Evolutionary conservation across 139 green algal genomes (phyloP).

Genomic region (Raphidocelis subcapitata): DNA sequence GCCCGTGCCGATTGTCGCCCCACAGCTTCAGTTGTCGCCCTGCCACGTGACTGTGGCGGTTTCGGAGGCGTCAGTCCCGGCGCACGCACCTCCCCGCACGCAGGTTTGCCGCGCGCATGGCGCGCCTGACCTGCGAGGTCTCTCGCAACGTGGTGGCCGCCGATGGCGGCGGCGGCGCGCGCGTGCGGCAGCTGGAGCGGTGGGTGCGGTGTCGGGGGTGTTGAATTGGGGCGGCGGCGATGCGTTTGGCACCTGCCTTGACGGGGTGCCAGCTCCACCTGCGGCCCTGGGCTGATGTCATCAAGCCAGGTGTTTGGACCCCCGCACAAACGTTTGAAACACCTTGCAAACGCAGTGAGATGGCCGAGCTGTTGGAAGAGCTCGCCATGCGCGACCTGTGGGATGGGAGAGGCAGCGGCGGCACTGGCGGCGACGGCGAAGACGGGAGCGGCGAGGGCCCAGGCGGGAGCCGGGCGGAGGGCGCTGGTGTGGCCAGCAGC

Average conservation of each 20-base stretch:
- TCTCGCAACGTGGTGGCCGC: conserved; percentile 47
- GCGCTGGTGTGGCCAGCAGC: too few species aligned
- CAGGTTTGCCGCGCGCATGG: conserved; percentile 69
- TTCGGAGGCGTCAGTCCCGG: too few species aligned
- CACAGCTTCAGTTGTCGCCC: too few species aligned
- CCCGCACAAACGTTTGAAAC: neutral
- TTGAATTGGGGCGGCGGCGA: neutral
- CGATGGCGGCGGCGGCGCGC: conserved; percentile 33
- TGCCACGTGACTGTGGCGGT: too few species aligned
- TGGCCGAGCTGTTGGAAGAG: conserved; percentile 55
- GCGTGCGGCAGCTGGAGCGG: conserved; percentile 44
- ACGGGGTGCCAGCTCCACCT: neutral
- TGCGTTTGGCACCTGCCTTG: neutral
- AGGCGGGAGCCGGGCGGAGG: too few species aligned
- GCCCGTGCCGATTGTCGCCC: too few species aligned
- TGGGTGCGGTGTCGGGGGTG: conserved; percentile 8
- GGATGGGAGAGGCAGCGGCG: conserved; percentile 14
- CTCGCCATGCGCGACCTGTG: conserved; percentile 53
- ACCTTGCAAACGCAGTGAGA: conserved; percentile 33
- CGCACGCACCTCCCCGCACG: neutral
- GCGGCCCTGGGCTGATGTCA: neutral
- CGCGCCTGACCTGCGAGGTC: conserved; percentile 53
- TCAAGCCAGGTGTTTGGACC: neutral
- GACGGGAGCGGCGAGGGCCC: neutral
- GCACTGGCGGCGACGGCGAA: neutral